These are phyloP conservation scores for Lactarius hatsudake DNA, from an alignment of 768 basidiomycete genomes.

Conservation along the genomic window DNA sequence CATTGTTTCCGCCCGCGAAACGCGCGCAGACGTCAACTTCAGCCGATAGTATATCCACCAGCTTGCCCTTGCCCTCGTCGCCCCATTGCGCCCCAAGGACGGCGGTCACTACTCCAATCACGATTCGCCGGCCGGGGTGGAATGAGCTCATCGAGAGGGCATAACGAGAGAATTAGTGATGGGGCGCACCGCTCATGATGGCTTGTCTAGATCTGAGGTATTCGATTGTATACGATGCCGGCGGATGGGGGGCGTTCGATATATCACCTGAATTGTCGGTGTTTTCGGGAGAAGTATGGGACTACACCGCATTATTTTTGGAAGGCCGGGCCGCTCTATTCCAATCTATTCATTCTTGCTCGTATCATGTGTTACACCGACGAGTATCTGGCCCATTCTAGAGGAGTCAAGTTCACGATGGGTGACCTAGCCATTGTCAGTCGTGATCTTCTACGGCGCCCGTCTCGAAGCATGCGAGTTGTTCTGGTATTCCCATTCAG, in stretches of 20 bases:
- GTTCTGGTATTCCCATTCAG: neutral
- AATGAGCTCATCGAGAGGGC: neutral
- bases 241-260: neutral
- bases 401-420: neutral
- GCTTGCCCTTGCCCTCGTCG: constrained; percentile 92
- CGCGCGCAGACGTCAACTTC: constrained; percentile 90
- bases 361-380: neutral
- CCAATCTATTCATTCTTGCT: neutral
- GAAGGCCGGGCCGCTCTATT: constrained; percentile 7
- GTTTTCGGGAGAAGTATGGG: neutral
- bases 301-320: neutral
- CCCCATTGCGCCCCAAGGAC: constrained; percentile 91
- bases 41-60: constrained; percentile 93
- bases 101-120: constrained; percentile 50
- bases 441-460: neutral
- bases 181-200: constrained; percentile 12
- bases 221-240: constrained; percentile 8
- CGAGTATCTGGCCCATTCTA: neutral
- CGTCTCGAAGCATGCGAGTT: neutral
- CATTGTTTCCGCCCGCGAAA: constrained; percentile 98
- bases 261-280: neutral
- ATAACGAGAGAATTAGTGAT: neutral
- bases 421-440: neutral
- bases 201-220: neutral
- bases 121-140: neutral